These are phyloP conservation scores for Kalaharituber pfeilii DNA, from an alignment of 2,329 filamentous ascomycete species.

Conservation along the genomic window DNA sequence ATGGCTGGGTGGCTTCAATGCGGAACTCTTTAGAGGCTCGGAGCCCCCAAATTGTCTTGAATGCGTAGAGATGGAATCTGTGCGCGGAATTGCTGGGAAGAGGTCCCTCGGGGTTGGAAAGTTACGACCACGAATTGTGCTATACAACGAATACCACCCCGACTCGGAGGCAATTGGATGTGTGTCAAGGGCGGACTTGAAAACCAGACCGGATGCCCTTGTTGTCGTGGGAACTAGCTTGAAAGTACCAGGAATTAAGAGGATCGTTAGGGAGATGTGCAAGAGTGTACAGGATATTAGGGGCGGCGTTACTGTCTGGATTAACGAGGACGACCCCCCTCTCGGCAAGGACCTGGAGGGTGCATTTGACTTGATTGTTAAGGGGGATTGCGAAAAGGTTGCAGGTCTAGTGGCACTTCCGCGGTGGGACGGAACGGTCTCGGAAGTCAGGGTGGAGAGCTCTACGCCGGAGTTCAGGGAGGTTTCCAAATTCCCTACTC, in stretches of 20 bases:
- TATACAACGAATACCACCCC: conserved; percentile 95
- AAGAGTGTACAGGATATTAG: conserved; percentile 63
- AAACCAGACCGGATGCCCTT: conserved; percentile 71
- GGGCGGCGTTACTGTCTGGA: conserved; percentile 81
- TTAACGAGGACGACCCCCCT: conserved; percentile 77
- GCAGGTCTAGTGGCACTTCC: conserved; percentile 49
- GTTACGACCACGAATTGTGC: conserved; percentile 76
- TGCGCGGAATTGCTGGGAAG: conserved; percentile 66
- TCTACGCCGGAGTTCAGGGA: conserved; percentile 1
- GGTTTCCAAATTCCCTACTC: neutral
- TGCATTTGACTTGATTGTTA: conserved; percentile 82
- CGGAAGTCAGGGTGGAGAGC: conserved; percentile 10
- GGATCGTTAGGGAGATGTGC: conserved; percentile 82
- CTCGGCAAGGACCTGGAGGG: conserved; percentile 71
- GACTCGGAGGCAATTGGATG: conserved; percentile 92
- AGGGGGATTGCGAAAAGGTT: conserved; percentile 73
- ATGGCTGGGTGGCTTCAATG: conserved; percentile 56
- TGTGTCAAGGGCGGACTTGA: conserved; percentile 71
- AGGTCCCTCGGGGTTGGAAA: conserved; percentile 85
- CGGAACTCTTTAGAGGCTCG: conserved; percentile 64
- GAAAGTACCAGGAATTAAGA: conserved; percentile 81
- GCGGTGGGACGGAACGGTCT: conserved; percentile 16
- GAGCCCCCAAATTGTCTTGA: conserved; percentile 61
- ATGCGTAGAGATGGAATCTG: conserved; percentile 57
- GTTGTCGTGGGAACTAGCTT: conserved; percentile 90